Conservation (phyloP, 2,329 filamentous ascomycete genomes). For the Cercospora sp. region DNA sequence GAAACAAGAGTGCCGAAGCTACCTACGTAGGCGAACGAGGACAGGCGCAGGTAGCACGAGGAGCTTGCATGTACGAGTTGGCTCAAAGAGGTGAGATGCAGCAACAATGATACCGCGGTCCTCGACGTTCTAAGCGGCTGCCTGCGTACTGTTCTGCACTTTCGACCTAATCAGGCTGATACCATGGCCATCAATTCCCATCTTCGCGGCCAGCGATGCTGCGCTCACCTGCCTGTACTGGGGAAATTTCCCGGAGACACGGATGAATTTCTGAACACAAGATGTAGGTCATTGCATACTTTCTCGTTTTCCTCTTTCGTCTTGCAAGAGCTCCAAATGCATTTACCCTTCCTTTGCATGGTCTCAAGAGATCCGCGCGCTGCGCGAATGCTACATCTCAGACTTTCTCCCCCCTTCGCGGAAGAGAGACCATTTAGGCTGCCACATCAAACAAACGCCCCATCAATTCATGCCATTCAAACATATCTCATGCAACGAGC, state of each 20-base stretch:
- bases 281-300: neutral
- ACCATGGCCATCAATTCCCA: neutral
- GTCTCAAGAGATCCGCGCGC: neutral
- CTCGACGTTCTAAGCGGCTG: neutral
- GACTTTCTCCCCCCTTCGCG: neutral
- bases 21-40: neutral
- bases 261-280: neutral
- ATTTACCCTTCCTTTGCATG: neutral
- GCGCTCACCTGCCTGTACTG: neutral
- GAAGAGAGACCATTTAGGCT: neutral
- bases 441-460: neutral
- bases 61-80: neutral
- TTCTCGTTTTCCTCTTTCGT: neutral
- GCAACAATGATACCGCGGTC: neutral
- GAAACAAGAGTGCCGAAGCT: neutral
- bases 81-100: neutral
- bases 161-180: neutral
- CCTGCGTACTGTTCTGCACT: neutral
- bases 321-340: neutral
- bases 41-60: neutral
- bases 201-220: neutral
- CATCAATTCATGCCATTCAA: neutral
- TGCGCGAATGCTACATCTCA: neutral
- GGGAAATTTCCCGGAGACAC: neutral
- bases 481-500: neutral